Base-by-base conservation (phyloP, 306 rosid genomes). In the Rubus parviflorus region DNA sequence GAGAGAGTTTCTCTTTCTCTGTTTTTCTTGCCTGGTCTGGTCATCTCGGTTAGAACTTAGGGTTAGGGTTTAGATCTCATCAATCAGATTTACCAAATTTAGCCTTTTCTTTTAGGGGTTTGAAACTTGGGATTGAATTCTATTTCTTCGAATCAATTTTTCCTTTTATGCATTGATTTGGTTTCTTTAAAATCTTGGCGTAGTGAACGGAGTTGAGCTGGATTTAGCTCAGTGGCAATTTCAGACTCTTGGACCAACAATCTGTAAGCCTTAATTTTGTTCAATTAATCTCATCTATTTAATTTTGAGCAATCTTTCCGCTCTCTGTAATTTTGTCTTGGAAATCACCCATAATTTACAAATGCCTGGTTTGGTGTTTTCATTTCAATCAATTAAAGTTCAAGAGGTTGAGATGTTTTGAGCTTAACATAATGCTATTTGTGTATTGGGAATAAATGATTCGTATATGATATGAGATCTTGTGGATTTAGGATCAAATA, bases 21-120 rank as follows among this genome's bases (percentile, higher is more conserved):
- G 19, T 68, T 22, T 61, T 23, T 66, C 7, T 23, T 61, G 6
- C 3, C 37, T 22, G 43, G 16, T 67, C 71, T 71, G 68, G 62
- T 25, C 62, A 43, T 77, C 78, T 71, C 7, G 70, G 71, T 71
- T 68, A 62, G 2, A 4, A 61, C 57, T 74, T 72, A 72, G 82
- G 82, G 74, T 80, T 76, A 58, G 82, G 79, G 76, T 73, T 78
- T 80, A 73, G 85, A 80, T 86, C 89, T 83, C 85, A 61, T 11
- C n/a, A 47, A 53, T 70, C 85, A 37, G 77, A 77, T 82, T 56
- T 68, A 57, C 19, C 19, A 10, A 57, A 12, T 52, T 61, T 20
- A 8, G 8, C 47, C 56, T 43, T 63, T 0, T 38, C 56, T 30
- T 63, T 0, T 38, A 8, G 64, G 81, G 81, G 64, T 77, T 80